Conservation (phyloP, 2,329 filamentous ascomycete species). For the Rasamsonia emersonii region DNA sequence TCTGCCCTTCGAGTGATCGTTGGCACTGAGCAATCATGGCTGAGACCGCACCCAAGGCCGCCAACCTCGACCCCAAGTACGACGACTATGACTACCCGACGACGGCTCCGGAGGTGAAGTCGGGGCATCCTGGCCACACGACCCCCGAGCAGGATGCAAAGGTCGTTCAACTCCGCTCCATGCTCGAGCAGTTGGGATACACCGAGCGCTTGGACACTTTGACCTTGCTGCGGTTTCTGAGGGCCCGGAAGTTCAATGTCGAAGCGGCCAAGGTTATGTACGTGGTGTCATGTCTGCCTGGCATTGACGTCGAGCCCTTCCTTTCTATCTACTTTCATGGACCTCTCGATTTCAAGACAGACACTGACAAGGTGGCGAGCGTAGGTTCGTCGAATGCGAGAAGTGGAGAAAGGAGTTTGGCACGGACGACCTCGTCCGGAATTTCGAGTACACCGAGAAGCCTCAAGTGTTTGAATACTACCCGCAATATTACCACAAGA, state of each 20-base stretch:
- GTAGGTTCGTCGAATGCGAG: constrained; percentile 83
- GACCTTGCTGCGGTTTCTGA: constrained; percentile 84
- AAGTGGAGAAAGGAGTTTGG: constrained; percentile 83
- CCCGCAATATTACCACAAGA: constrained; percentile 97
- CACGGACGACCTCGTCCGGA: constrained; percentile 70
- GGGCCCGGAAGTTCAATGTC: constrained; percentile 93
- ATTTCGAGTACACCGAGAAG: constrained; percentile 84
- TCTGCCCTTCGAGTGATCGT: too few relatives aligned
- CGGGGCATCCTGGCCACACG: constrained; percentile 81
- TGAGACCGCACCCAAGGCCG: constrained; percentile 19
- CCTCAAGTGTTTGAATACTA: constrained; percentile 80
- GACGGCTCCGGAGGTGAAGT: constrained; percentile 58
- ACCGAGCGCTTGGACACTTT: constrained; percentile 82
- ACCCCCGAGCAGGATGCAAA: constrained; percentile 81
- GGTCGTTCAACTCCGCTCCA: constrained; percentile 72
- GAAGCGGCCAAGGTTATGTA: constrained; percentile 79
- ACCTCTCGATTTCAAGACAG: neutral
- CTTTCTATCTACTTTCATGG: constrained; percentile 4
- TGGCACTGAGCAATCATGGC: constrained; percentile 26
- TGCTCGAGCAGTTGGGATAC: constrained; percentile 76
- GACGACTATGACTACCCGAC: constrained; percentile 93
- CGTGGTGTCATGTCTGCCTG: too few relatives aligned
- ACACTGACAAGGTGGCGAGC: constrained; percentile 11
- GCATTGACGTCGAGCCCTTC: neutral
- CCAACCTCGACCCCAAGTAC: constrained; percentile 73